phyloP scores from a whole-genome alignment of 139 green algal genomes.

The Nannochloris sp. region DNA sequence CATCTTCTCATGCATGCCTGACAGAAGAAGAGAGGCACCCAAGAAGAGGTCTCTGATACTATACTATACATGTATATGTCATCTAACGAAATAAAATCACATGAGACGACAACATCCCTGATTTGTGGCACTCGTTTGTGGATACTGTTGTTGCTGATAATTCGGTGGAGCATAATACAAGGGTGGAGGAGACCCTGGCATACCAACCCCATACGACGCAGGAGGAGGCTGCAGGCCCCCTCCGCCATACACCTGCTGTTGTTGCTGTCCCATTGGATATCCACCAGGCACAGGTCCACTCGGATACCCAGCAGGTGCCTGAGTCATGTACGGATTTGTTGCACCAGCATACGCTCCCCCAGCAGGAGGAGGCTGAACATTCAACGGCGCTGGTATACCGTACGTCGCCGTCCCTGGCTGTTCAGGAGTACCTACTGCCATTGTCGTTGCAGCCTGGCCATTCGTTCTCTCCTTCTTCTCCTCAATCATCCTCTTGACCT shows the following conservation, averaged over 20 bases:
- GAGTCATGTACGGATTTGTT: not conserved
- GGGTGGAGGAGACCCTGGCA: not conserved
- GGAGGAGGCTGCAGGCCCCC: not conserved
- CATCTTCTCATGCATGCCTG: too few relatives aligned
- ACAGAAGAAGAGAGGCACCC: not conserved
- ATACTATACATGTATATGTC: too few relatives aligned
- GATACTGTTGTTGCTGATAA: slow-evolving; percentile 2
- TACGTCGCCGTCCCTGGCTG: not conserved
- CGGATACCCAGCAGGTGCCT: slow-evolving; percentile 8
- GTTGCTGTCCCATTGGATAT: not conserved
- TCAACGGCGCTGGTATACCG: slow-evolving; percentile 8
- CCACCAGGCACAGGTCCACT: not conserved
- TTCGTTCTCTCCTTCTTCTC: not conserved
- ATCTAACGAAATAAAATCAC: not conserved
- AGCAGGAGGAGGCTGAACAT: not conserved
- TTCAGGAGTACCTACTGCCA: not conserved
- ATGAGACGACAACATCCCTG: not conserved
- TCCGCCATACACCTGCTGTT: not conserved
- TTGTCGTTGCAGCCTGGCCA: not conserved
- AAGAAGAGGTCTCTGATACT: not conserved
- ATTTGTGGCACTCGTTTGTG: too few relatives aligned
- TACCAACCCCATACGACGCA: not conserved
- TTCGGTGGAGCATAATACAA: slow-evolving; percentile 8
- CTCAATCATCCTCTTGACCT: slow-evolving; percentile 1
- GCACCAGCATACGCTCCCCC: not conserved